These are phyloP conservation scores for Moesziomyces antarcticus DNA, from an alignment of 1,284 basidiomycete genomes.

Conservation along the genomic window DNA sequence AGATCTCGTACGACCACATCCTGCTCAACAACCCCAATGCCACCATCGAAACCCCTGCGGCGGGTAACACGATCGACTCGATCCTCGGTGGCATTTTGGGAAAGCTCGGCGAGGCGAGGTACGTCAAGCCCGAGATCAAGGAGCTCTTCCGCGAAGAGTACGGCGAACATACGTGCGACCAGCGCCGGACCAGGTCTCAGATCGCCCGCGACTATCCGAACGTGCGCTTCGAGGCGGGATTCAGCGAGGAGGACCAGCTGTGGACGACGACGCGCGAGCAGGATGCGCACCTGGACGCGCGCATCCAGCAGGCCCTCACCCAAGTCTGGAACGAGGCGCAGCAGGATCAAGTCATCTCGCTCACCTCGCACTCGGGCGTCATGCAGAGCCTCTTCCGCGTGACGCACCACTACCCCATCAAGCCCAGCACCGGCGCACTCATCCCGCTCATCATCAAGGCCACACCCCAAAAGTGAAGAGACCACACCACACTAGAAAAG, in stretches of 20 bases:
- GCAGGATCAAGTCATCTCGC: conserved; percentile 31
- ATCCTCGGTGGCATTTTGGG: conserved; percentile 3
- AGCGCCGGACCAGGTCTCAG: conserved; percentile 26
- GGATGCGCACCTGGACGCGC: conserved; percentile 19
- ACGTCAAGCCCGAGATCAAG: conserved; percentile 11
- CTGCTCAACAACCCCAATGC: conserved; percentile 22
- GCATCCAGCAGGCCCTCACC: conserved; percentile 30
- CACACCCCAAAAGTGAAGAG: conserved; percentile 26
- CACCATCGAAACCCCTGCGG: background rate
- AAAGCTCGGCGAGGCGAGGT: background rate
- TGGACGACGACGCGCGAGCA: conserved; percentile 36
- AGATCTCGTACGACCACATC: conserved; percentile 39
- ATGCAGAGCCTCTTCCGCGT: conserved; percentile 49
- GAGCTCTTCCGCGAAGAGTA: conserved; percentile 48
- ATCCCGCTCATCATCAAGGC: conserved; percentile 54
- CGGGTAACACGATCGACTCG: background rate
- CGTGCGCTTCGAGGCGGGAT: conserved; percentile 28
- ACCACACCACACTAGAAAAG: background rate
- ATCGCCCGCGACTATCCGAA: conserved; percentile 34
- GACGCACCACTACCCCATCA: conserved; percentile 34
- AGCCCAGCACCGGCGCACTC: conserved; percentile 39
- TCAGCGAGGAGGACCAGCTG: conserved; percentile 22
- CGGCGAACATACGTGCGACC: conserved; percentile 53
- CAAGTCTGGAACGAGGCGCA: conserved; percentile 33
- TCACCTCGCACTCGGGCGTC: conserved; percentile 51